These are phyloP conservation scores for Gillenia trifoliata DNA, from an alignment of 306 rosid species.

Conservation along the genomic window DNA sequence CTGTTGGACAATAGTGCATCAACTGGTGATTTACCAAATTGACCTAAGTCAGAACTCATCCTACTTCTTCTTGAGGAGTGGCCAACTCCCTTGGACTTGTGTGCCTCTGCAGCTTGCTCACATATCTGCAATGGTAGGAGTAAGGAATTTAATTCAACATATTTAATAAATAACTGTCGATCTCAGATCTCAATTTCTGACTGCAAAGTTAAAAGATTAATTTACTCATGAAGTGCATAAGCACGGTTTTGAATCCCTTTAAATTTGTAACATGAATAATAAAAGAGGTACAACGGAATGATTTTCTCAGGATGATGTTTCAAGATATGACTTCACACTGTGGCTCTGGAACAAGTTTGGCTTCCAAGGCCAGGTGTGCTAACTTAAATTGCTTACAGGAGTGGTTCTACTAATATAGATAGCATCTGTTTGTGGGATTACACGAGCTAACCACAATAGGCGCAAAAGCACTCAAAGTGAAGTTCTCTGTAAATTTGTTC, in stretches of 20 bases:
- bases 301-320: not conserved
- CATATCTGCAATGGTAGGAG: conserved; percentile 61
- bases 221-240: not conserved
- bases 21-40: conserved; percentile 65
- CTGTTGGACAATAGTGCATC: conserved; percentile 74
- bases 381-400: not conserved
- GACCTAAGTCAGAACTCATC: conserved; percentile 55
- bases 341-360: not conserved
- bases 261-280: not conserved
- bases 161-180: not conserved
- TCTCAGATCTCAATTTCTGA: not conserved
- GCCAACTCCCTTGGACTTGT: conserved; percentile 68
- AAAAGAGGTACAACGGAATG: not conserved
- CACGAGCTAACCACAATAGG: not conserved
- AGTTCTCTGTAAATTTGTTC: conserved; percentile 7
- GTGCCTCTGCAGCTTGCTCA: conserved; percentile 96
- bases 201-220: not conserved
- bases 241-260: conserved; percentile 16
- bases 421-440: not conserved
- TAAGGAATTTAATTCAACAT: conserved; percentile 1
- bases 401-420: not conserved
- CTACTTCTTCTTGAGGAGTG: conserved; percentile 72
- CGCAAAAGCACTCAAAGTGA: not conserved
- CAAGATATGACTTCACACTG: too few relatives aligned
- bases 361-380: not conserved